Evolutionary conservation across 768 basidiomycete species (phyloP), one percentile per base, ranked within the genome.

Genomic region (Boletus tylopilopsis): DNA sequence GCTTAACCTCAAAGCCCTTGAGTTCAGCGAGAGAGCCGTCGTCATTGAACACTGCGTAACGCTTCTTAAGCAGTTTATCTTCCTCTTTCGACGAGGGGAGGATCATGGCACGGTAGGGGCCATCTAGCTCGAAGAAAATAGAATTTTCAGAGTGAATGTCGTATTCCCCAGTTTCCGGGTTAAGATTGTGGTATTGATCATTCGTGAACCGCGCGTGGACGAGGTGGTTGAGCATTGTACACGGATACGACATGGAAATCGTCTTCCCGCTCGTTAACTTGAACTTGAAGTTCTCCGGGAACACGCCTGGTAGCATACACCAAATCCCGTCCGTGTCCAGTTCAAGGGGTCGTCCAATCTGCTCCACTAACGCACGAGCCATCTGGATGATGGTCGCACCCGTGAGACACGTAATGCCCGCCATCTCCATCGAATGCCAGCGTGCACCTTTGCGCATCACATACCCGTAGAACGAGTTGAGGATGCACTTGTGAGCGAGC

Each of bases 371-470:
- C 50, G 94, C 87, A 32, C 96, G 83, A 13, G 96, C 95, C 92
- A 99, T 94, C 67, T 99, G 95, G 58, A 99, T 98, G 72, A 99
- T 98, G 6, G 83, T 90, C 18, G 96, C 94, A 34, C 96, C 96
- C 0, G 96, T 98, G 45, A 98, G 74, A 71, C 96, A 99, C 11
- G 96, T 98, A 54, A 99, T 97, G 7, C 96, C 96, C 1, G 96
- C 96, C 96, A 99, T 99, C 74, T 99, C 96, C 96, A 99, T 97
- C 24, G 95, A 98, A 68, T 97, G 94, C 96, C 96, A 99, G 25
- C 96, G 77, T 16, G 96, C 96, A 45, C 96, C 96, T 66, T 99
- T 98, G 34, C 96, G 84, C 96, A 98, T 98, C 66, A 99, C 95
- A 60, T 99, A 99, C 30, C 96, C 96, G 64, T 99, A 99, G 77